A percentile compares a stretch with the other conserved stretches of the same genome.
These are phyloP conservation scores for Sphagnum magellanicum DNA, from an alignment of 228 moss, liverwort and hornwort species.

Conservation along the genomic window DNA sequence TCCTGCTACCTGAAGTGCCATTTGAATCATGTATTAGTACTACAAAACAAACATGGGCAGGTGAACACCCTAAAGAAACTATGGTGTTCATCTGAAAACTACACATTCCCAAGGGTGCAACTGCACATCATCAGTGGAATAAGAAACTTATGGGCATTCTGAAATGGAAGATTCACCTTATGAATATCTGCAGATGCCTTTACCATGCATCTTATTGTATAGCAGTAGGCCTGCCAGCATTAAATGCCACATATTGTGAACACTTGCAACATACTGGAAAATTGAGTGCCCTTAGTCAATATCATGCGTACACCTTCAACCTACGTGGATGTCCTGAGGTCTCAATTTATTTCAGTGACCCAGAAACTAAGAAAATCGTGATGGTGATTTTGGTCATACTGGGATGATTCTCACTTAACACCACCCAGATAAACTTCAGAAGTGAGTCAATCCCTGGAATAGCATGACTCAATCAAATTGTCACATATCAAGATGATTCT, in stretches of 20 bases:
- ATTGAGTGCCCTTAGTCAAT: not conserved
- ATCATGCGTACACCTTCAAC: not conserved
- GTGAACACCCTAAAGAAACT: too few relatives aligned
- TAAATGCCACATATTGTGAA: not conserved
- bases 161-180: constrained; percentile 34
- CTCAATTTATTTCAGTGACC: not conserved
- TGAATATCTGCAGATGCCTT: constrained; percentile 63
- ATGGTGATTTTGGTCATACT: too few relatives aligned
- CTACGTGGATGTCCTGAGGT: not conserved
- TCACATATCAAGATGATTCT: not conserved
- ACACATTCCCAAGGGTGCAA: not conserved
- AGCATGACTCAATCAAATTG: not conserved
- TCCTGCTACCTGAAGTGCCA: constrained; percentile 45
- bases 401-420: too few relatives aligned
- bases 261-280: not conserved
- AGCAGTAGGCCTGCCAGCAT: constrained; percentile 50
- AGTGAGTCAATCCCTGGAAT: not conserved
- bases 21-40: not conserved
- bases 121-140: too few relatives aligned
- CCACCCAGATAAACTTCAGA: too few relatives aligned
- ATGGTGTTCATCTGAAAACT: not conserved
- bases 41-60: too few relatives aligned
- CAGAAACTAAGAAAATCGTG: not conserved
- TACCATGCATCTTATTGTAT: constrained; percentile 78
- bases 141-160: not conserved